Percentiles rank a stretch among this genome's conserved stretches.
These are phyloP conservation scores for Allantophomopsis lycopodina DNA, from an alignment of 2,329 filamentous ascomycete genomes.

Conservation along the genomic window DNA sequence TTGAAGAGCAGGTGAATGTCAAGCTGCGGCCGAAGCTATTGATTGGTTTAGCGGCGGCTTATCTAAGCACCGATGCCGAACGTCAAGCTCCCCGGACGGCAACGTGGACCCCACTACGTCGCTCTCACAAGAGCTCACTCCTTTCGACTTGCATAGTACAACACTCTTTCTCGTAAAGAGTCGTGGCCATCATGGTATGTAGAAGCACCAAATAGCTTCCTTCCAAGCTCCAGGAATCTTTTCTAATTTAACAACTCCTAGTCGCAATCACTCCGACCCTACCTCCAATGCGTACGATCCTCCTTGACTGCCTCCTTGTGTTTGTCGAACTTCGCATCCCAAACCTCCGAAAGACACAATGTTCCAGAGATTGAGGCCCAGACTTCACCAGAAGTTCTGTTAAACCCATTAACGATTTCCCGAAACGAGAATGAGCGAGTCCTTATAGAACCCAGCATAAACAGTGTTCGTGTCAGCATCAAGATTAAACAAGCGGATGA, in stretches of 20 bases:
- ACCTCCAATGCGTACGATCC: constrained; percentile 90
- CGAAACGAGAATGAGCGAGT: constrained; percentile 97
- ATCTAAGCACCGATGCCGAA: too few relatives aligned
- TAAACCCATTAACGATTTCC: constrained; percentile 81
- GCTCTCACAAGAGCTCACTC: too few relatives aligned
- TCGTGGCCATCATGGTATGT: not conserved
- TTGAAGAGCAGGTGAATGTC: too few relatives aligned
- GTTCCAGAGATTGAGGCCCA: constrained; percentile 93
- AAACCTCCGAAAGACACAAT: constrained; percentile 93
- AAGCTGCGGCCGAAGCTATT: too few relatives aligned
- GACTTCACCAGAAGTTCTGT: constrained; percentile 82
- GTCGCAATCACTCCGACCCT: constrained; percentile 95
- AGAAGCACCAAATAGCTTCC: not conserved
- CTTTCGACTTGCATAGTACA: too few relatives aligned
- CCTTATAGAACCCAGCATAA: constrained; percentile 90
- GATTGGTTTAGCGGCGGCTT: too few relatives aligned
- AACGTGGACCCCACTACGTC: too few relatives aligned
- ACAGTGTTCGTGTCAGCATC: constrained; percentile 94
- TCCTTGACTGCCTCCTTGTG: constrained; percentile 89
- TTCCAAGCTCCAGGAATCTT: not conserved
- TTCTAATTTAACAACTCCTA: constrained; percentile 15
- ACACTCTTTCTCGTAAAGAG: too few relatives aligned
- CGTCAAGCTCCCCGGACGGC: too few relatives aligned
- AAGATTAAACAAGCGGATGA: constrained; percentile 99
- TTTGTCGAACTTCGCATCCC: constrained; percentile 92